Base-by-base conservation (phyloP, 73 alveolate genomes). In the Tetrahymena borealis region DNA sequence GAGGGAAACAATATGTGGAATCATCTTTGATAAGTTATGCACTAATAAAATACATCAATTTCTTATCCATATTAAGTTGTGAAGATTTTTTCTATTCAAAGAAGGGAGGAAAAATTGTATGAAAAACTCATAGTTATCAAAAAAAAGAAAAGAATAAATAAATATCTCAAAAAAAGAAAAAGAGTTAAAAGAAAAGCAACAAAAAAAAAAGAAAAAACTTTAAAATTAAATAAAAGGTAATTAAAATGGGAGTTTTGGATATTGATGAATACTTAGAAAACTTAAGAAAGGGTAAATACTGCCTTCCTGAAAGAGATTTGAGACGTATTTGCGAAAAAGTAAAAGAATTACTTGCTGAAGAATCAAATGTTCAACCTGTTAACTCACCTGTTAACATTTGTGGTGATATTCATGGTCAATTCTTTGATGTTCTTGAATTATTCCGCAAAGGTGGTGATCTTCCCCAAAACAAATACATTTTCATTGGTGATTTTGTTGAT, bases 401-500 rank as follows among this genome's bases (percentile, higher is more conserved):
- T 91, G 99, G 99, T 41, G 99, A 97, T 91, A 96, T 97, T 40
- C 98, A 97, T 94, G 98, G 94, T 43, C 32, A 40, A 18, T 32
- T 43, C 38, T 33, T 20, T 39, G 43, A 39, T 11, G 85, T 94
- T 40, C 92, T 94, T 85, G 95, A 97, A 91, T 78, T 97, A 91
- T 97, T 97, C 94, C 90, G 96, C 78, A 96, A 91, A 36, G 98
- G 97, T 32, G 99, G 99, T 28, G 78, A 90, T 36, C 96, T 96
- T 39, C 99, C 99, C 32, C 98, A 79, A 93, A 79, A 91, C 15
- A 96, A 91, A 24, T 98, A 98, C 94, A 95, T 98, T 38, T 97
- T 97, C 94, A 94, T 97, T 94, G 99, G 99, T 31, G 98, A 97
- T 93, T 97, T 95, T 90, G 99, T 97, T 1, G 98, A 97, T 91